Conservation (phyloP, 2,329 filamentous ascomycete genomes). For the Diaporthe caulivora region DNA sequence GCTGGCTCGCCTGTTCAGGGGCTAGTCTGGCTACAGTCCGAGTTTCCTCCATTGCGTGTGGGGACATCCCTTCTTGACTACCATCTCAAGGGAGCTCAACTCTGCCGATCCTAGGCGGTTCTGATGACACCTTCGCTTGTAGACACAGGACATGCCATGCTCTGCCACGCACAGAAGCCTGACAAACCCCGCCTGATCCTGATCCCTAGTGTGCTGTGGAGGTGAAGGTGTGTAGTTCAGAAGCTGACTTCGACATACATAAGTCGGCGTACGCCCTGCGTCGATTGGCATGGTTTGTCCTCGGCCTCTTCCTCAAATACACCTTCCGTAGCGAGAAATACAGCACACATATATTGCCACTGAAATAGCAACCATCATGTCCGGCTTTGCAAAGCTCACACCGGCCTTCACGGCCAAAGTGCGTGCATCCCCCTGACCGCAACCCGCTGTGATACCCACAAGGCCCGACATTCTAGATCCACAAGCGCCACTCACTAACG, state of each 20-base stretch:
- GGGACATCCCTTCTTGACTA: not conserved
- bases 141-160: not conserved
- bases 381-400: constrained; percentile 54
- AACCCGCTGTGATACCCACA: not conserved
- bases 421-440: constrained; percentile 22
- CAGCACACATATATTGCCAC: not conserved
- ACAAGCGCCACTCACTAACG: constrained; percentile 4
- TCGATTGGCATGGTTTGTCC: not conserved
- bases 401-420: constrained; percentile 56
- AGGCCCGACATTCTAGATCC: not conserved
- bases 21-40: not conserved
- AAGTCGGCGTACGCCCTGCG: not conserved
- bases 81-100: constrained; percentile 8
- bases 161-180: constrained; percentile 26
- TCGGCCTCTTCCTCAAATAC: not conserved
- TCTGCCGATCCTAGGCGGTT: not conserved
- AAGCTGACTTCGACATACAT: not conserved
- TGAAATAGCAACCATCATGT: constrained; percentile 44
- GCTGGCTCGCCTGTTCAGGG: not conserved
- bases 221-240: not conserved
- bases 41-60: not conserved
- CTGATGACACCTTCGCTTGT: constrained; percentile 8
- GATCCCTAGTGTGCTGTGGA: not conserved
- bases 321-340: not conserved
- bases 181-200: constrained; percentile 19